These are phyloP conservation scores for Corynespora cassiicola DNA, from an alignment of 2,329 filamentous ascomycete species.

Conservation along the genomic window DNA sequence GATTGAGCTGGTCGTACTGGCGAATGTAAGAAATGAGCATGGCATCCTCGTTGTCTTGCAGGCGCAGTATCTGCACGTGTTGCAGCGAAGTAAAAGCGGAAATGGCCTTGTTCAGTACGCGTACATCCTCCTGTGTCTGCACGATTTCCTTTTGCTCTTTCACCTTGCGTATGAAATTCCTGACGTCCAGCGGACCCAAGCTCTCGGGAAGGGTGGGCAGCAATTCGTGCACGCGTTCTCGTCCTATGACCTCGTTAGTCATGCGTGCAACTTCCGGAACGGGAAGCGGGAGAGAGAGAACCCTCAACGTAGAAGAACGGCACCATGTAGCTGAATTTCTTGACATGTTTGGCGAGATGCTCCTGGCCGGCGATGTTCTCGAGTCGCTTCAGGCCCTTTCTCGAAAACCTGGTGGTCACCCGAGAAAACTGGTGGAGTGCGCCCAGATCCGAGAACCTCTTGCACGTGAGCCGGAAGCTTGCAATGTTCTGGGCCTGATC, in stretches of 20 bases:
- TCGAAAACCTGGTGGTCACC: constrained; percentile 59
- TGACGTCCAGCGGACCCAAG: constrained; percentile 46
- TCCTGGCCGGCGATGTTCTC: constrained; percentile 56
- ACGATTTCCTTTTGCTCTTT: constrained; percentile 61
- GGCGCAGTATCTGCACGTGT: constrained; percentile 68
- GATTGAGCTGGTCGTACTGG: constrained; percentile 52
- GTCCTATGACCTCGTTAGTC: constrained; percentile 39
- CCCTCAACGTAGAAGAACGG: constrained; percentile 65
- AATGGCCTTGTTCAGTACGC: constrained; percentile 61
- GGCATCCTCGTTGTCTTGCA: constrained; percentile 66
- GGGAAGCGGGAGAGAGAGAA: constrained; percentile 32
- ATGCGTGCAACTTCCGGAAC: constrained; percentile 16
- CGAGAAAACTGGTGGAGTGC: constrained; percentile 59
- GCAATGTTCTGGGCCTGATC: constrained; percentile 54
- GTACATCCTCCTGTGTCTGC: constrained; percentile 57
- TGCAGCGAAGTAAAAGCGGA: constrained; percentile 66
- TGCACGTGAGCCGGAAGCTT: constrained; percentile 56
- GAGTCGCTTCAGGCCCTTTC: constrained; percentile 56
- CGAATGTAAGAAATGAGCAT: constrained; percentile 60
- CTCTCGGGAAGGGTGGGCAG: constrained; percentile 43
- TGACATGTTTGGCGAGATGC: constrained; percentile 61
- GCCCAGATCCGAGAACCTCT: constrained; percentile 57
- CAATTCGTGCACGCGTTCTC: constrained; percentile 49
- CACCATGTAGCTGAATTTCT: constrained; percentile 67
- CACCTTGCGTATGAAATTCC: constrained; percentile 52